Percentiles rank a stretch among this genome's conserved stretches.
Conservation (phyloP, 2,329 filamentous ascomycete species). For the Fusarium sp. region DNA sequence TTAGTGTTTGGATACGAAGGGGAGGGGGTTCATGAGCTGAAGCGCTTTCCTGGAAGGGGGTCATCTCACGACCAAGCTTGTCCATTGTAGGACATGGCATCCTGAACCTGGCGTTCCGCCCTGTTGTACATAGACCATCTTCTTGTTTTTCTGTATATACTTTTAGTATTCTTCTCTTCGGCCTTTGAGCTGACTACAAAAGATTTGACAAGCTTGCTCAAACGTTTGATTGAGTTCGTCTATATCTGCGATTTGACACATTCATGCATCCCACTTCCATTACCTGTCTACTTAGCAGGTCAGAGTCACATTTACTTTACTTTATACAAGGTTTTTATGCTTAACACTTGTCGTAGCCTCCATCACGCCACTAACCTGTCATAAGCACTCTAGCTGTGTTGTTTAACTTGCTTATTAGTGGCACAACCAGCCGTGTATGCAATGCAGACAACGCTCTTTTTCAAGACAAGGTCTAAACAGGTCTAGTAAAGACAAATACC, state of each 20-base stretch:
- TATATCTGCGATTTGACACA: background rate
- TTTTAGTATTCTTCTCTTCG: slow-evolving; percentile 20
- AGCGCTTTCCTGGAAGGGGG: background rate
- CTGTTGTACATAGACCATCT: slow-evolving; percentile 31
- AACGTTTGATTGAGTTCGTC: background rate
- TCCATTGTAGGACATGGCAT: slow-evolving; percentile 22
- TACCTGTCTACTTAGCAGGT: background rate
- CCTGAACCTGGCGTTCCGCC: slow-evolving; percentile 26
- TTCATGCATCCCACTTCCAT: background rate
- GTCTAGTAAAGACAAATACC: slow-evolving; percentile 67
- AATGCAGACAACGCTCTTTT: background rate
- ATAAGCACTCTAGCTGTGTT: background rate
- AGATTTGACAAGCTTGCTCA: slow-evolving; percentile 25
- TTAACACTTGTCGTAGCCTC: background rate
- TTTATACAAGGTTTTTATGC: background rate
- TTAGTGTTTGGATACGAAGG: background rate
- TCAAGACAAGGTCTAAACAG: background rate
- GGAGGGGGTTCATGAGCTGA: background rate
- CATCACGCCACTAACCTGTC: background rate
- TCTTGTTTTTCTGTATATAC: slow-evolving; percentile 39
- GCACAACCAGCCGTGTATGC: background rate
- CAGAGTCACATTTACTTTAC: background rate
- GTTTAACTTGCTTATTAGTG: slow-evolving; percentile 7
- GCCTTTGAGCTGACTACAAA: slow-evolving; percentile 15
- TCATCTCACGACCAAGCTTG: slow-evolving; percentile 17